Base-by-base conservation (phyloP, 164 flowering plant genomes). In the Akebia trifoliata region DNA sequence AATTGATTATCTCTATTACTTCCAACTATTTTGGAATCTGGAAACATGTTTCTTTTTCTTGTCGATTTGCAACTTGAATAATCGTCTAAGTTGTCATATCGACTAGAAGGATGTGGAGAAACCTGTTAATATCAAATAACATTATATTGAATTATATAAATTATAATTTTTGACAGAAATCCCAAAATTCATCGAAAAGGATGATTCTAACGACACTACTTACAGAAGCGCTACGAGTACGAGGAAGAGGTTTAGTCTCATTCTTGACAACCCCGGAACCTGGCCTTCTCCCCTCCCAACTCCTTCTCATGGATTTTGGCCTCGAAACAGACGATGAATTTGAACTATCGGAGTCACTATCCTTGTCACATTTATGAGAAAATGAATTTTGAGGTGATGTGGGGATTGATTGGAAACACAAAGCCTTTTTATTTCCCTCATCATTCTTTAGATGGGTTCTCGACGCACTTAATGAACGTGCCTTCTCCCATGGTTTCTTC, bases 281-380 rank as follows among this genome's bases (percentile, higher is more conserved):
- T 24, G 66, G 28, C 32, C 60, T 60, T 35, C 69, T 75, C 30
- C 68, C 64, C 31, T 54, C 70, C 81, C 86, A 78, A 47, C 74
- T 80, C 58, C 72, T 76, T 62, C 82, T 73, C 55, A 49, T 57
- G 1, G 59, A 35, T 22, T 26, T 66, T 0, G 50, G 68, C 0
- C 50, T 39, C 3, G 65, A 62, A 20, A 61, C 65, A 9, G 50
- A 42, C 9, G 73, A 64, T 20, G 79, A 70, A n/a, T 30, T 60
- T 4, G 70, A 54, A 50, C 76, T 61, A 26, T 80, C 81, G 0
- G 74, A 63, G 68, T 82, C 80, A 45, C 66, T 63, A 48, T 71
- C 74, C 36, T 71, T 59, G 14, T 77, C 69, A 42, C 40, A 25
- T 50, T 46, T 59, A 57, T n/a, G 24, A 14, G 56, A 10, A 26